Percentiles rank a stretch among this genome's conserved stretches.
Evolutionary conservation across 805 yeast species (phyloP).

Genomic region (Kuraishia cidri): DNA sequence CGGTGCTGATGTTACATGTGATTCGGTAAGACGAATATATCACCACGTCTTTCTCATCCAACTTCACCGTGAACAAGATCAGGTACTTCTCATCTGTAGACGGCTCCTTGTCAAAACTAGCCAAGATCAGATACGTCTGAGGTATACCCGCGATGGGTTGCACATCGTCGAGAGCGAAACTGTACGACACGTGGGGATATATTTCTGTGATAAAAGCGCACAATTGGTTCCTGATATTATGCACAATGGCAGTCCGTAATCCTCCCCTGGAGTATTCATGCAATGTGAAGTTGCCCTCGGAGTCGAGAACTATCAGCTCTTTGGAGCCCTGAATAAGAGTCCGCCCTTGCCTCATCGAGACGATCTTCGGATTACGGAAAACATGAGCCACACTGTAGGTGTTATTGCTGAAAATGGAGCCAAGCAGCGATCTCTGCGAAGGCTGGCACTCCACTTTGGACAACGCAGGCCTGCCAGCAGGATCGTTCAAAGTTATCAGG

Average conservation of each 20-base stretch:
- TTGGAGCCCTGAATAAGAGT: constrained; percentile 41
- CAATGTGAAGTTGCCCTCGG: constrained; percentile 30
- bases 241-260: constrained; percentile 16
- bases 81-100: constrained; percentile 23
- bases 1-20: constrained; percentile 31
- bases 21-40: constrained; percentile 60
- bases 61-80: constrained; percentile 44
- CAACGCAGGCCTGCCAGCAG: constrained; percentile 48
- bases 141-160: constrained; percentile 33
- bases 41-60: constrained; percentile 40
- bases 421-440: constrained; percentile 10
- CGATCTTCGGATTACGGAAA: constrained; percentile 34
- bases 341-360: constrained; percentile 47
- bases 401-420: constrained; percentile 7
- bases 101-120: constrained; percentile 27
- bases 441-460: constrained; percentile 11
- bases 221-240: constrained; percentile 10
- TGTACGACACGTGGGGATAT: constrained; percentile 39
- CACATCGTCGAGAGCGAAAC: constrained; percentile 54
- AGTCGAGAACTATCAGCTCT: constrained; percentile 33
- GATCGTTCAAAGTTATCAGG: constrained; percentile 56
- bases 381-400: constrained; percentile 11
- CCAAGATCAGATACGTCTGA: constrained; percentile 37
- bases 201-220: constrained; percentile 20
- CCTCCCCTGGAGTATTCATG: constrained; percentile 21